phyloP scores from a whole-genome alignment of 257 asterid species.

The Solanum chilense region DNA sequence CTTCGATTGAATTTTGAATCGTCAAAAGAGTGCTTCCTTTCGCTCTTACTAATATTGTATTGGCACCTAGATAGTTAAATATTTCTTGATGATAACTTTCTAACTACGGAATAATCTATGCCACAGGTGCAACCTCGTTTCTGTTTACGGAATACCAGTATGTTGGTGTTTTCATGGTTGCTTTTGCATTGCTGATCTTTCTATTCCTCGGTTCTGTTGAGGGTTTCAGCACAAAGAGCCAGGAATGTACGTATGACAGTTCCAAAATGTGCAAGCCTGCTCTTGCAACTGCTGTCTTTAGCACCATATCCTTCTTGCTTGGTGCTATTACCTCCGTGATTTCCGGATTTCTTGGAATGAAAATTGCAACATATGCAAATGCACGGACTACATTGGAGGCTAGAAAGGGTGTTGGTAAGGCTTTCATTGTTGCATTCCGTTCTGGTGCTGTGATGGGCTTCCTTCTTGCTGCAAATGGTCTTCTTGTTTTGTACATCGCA shows the following conservation, averaged over 20 bases:
- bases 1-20: neutral
- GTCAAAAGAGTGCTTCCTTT: neutral
- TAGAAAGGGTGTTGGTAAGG: slow-evolving; percentile 78
- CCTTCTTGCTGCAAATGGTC: slow-evolving; percentile 84
- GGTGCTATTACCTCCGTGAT: slow-evolving; percentile 76
- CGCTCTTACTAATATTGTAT: neutral
- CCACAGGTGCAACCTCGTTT: slow-evolving; percentile 74
- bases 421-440: slow-evolving; percentile 64
- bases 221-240: slow-evolving; percentile 56
- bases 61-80: neutral
- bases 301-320: slow-evolving; percentile 61
- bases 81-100: neutral
- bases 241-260: slow-evolving; percentile 49
- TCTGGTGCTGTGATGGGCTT: slow-evolving; percentile 92
- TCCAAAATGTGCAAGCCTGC: slow-evolving; percentile 67
- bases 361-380: slow-evolving; percentile 76
- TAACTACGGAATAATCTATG: neutral
- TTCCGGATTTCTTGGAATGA: slow-evolving; percentile 88
- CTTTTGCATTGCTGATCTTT: slow-evolving; percentile 61
- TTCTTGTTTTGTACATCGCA: slow-evolving; percentile 53
- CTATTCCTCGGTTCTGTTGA: slow-evolving; percentile 82
- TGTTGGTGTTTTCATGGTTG: slow-evolving; percentile 75
- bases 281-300: slow-evolving; percentile 66
- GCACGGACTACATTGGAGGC: slow-evolving; percentile 84
- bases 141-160: slow-evolving; percentile 63